Evolutionary conservation across 768 basidiomycete genomes (phyloP), one percentile per base, ranked within the genome.

Genomic region (Amanita fuliginea): DNA sequence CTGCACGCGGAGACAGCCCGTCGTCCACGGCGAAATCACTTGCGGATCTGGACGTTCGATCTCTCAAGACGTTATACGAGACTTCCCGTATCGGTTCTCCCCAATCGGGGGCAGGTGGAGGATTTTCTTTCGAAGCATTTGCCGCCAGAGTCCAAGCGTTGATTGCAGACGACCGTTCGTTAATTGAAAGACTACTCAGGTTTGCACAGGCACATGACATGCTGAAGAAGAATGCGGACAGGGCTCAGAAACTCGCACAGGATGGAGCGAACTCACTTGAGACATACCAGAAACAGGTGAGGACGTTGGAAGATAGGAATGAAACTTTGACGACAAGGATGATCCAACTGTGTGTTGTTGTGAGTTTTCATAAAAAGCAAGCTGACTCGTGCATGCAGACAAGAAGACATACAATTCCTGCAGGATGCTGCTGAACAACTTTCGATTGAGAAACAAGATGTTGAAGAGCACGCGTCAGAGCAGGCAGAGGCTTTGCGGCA

Each of bases 171-270:
- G 90, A 94, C 57, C 78, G 81, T 21, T 74, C 85, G 16, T 66
- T 97, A 52, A 89, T 93, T 53, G 86, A 91, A 63, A 76, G 92
- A 28, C 67, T 93, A 34, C 69, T 90, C 45, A 79, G 89, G 21
- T 86, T 91, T 56, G 92, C 88, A 2, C 83, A 89, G 63, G 88
- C 91, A 44, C 86, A 94, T 52, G 92, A 95, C 55, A 60, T 94
- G 55, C 74, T 95, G 53, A 95, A 92, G 75, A 86, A 83, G 67
- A 93, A 92, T 59, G 90, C 91, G 16, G 90, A 91, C 59, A 74
- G 90, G 43, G 92, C 90, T 18, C 86, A 93, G 71, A 91, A 90
- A 64, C 74, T 95, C 24, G 87, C 89, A 3, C 82, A 85, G 62
- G 92, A 93, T 45, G 86, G 84, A 35, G 81, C 78, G 52, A 63